Base-by-base conservation (phyloP, 495 filamentous ascomycete species). In the Podospora australis region DNA sequence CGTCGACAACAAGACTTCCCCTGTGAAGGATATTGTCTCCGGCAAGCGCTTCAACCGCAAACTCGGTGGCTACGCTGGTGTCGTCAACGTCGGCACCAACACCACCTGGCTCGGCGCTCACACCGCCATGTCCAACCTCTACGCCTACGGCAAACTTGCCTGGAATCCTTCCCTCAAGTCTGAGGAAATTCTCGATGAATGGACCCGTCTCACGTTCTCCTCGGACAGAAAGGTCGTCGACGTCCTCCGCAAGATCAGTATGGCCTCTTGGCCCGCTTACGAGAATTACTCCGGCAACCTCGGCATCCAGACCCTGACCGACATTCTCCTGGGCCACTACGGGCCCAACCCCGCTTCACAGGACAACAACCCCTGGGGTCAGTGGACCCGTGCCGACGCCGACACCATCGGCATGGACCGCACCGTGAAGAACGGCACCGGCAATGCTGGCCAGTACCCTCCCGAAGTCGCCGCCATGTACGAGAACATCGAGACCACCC, bases 221-320 rank as follows among this genome's bases (percentile, higher is more conserved):
- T 55, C 68, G 9, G 70, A 83, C 47, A 58, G 53, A 1, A 58
- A 55, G 0, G 77, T 88, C 8, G 38, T 83, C 23, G 65, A 81
- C 19, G 75, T 72, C 10, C 77, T 88, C 14, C 79, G 74, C 2
- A 55, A 75, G 24, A 77, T 88, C 56, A 83, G 81, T 0, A 79
- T 88, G 77, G 70, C 70, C 7, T 85, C 82, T 0, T 86, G 82
- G 83, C 75, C 79, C 0, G 78, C 82, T 0, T 87, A 87, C 48
- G 82, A 86, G 64, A 78, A 79, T 55, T 85, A 87, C 63, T 78
- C 67, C 1, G 84, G 83, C 14, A 88, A 88, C 52, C 68, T 88
- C 0, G 84, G 84, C 13, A 76, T 82, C 16, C 83, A 86, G 53
- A 86, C 84, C 0, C 66, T 88, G 13, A 80, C 78, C 2, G 81